These are phyloP conservation scores for Penicillium waksmanii DNA, from an alignment of 495 filamentous ascomycete species.

Conservation along the genomic window DNA sequence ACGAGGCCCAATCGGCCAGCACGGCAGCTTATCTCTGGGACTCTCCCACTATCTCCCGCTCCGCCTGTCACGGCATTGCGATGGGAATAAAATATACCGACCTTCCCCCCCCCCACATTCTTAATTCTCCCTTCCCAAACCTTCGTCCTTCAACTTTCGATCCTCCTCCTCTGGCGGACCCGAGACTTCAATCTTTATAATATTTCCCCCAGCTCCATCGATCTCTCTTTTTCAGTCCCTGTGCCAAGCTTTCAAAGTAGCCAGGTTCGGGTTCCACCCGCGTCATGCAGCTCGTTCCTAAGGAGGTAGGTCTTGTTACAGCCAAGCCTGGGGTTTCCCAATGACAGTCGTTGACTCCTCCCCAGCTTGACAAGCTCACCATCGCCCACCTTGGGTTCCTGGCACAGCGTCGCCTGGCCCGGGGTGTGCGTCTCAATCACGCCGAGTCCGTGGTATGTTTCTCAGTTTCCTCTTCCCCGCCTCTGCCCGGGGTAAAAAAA, in stretches of 20 bases:
- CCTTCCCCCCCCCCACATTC: conserved; percentile 20
- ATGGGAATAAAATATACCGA: conserved; percentile 15
- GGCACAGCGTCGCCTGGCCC: conserved; percentile 85
- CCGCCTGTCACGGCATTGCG: too few relatives aligned
- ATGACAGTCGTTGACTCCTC: conserved; percentile 8
- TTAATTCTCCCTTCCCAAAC: conserved; percentile 11
- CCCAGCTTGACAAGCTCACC: conserved; percentile 91
- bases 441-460: conserved; percentile 79
- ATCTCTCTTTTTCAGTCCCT: conserved; percentile 3
- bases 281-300: conserved; percentile 82
- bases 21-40: conserved; percentile 24
- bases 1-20: conserved; percentile 29
- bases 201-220: not conserved
- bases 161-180: not conserved
- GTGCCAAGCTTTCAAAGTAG: conserved; percentile 20
- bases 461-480: not conserved
- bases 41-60: not conserved
- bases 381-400: conserved; percentile 88
- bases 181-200: not conserved
- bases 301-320: conserved; percentile 65
- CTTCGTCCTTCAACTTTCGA: not conserved
- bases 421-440: conserved; percentile 90
- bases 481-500: too few relatives aligned
- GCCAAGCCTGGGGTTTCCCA: conserved; percentile 8
- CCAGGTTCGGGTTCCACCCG: conserved; percentile 30